These are phyloP conservation scores for Cyclotella sp. DNA, from an alignment of 108 stramenopile genomes.

Conservation along the genomic window DNA sequence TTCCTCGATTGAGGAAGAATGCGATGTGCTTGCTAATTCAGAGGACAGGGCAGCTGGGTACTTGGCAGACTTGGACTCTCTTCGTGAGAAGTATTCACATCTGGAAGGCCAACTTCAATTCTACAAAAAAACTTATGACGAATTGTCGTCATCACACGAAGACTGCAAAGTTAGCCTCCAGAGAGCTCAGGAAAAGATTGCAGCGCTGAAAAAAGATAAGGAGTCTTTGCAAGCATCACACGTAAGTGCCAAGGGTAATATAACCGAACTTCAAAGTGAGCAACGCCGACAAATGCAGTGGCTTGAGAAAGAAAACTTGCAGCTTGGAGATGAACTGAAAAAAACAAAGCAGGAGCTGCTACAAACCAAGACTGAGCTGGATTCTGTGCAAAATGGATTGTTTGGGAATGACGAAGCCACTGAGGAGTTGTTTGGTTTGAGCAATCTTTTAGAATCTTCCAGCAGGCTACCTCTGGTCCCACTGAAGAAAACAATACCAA, in stretches of 20 bases:
- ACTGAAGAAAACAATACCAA: background rate
- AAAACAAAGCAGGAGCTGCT: conserved; percentile 63
- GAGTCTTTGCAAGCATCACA: conserved; percentile 39
- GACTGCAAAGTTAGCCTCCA: conserved; percentile 49
- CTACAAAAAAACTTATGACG: conserved; percentile 41
- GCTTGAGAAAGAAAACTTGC: conserved; percentile 87
- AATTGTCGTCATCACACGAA: conserved; percentile 40
- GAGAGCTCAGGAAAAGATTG: conserved; percentile 54
- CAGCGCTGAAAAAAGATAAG: conserved; percentile 41
- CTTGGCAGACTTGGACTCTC: conserved; percentile 53
- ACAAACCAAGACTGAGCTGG: conserved; percentile 55
- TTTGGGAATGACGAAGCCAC: conserved; percentile 47
- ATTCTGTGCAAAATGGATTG: conserved; percentile 51
- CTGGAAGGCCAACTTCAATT: conserved; percentile 47
- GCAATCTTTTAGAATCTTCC: conserved; percentile 22
- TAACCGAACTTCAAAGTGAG: conserved; percentile 51
- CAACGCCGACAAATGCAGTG: conserved; percentile 69
- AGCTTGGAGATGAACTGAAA: conserved; percentile 84
- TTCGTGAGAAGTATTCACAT: conserved; percentile 45
- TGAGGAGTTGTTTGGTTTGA: conserved; percentile 46
- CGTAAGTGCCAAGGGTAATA: conserved; percentile 33
- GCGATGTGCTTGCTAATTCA: conserved; percentile 52
- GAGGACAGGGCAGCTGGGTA: conserved; percentile 50
- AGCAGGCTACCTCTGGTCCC: background rate
- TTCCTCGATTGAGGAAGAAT: conserved; percentile 68